Percentiles rank a stretch among this genome's conserved stretches.
Conservation (phyloP, 2,329 filamentous ascomycete species). For the Penicillium brasilianum region DNA sequence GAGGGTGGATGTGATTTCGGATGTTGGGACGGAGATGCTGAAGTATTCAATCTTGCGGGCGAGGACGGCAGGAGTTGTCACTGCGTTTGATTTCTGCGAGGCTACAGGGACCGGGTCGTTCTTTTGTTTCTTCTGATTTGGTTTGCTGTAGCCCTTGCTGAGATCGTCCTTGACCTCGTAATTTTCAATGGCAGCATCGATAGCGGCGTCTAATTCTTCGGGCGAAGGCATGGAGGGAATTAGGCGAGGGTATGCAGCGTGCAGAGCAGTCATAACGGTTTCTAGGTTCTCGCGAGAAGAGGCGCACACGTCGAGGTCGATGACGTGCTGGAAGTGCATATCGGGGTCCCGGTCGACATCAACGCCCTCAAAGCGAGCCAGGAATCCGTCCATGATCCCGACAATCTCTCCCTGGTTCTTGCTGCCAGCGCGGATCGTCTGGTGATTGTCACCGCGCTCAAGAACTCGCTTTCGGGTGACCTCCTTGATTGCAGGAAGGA, state of each 20-base stretch:
- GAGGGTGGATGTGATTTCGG: constrained; percentile 63
- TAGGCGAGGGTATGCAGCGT: constrained; percentile 77
- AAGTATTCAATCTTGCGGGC: constrained; percentile 70
- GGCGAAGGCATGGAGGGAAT: constrained; percentile 68
- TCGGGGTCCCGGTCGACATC: constrained; percentile 73
- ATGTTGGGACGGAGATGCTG: constrained; percentile 59
- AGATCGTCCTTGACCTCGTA: constrained; percentile 81
- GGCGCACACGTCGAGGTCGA: constrained; percentile 77
- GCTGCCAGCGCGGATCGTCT: constrained; percentile 88
- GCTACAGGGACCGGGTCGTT: constrained; percentile 28
- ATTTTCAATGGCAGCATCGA: constrained; percentile 73
- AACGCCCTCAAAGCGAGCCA: constrained; percentile 81
- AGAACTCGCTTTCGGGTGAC: constrained; percentile 81
- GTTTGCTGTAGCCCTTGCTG: constrained; percentile 49
- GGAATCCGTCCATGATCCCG: constrained; percentile 93
- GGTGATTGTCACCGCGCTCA: constrained; percentile 90
- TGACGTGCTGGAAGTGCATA: constrained; percentile 78
- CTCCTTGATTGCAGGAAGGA: constrained; percentile 73
- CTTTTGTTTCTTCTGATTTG: constrained; percentile 48
- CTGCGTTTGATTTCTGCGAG: constrained; percentile 8
- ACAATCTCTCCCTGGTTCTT: constrained; percentile 75
- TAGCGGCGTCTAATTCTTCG: constrained; percentile 78
- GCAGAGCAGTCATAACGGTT: constrained; percentile 71
- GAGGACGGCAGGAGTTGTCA: constrained; percentile 40
- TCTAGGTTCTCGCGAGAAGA: constrained; percentile 88